phyloP scores from a whole-genome alignment of 1,139 yeast species.

The Hyphopichia burtonii region DNA sequence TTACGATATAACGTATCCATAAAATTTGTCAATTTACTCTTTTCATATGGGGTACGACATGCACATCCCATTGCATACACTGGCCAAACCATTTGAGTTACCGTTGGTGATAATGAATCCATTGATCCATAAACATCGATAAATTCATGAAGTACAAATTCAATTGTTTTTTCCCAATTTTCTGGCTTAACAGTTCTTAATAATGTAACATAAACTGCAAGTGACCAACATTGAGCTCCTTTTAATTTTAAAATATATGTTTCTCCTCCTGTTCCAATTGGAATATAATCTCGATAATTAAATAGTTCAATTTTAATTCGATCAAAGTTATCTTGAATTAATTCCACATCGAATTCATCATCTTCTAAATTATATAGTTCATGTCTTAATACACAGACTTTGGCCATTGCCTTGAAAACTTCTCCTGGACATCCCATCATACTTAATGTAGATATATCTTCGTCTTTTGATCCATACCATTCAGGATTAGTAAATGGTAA shows the following conservation, averaged over 20 bases:
- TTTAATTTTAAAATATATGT: conserved; percentile 36
- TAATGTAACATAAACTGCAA: conserved; percentile 43
- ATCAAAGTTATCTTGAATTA: conserved; percentile 10
- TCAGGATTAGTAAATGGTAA: conserved; percentile 48
- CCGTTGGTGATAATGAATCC: conserved; percentile 42
- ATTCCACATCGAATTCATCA: neutral
- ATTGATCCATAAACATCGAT: conserved; percentile 42
- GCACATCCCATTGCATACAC: conserved; percentile 47
- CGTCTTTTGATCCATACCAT: conserved; percentile 48
- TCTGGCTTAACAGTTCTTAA: conserved; percentile 28
- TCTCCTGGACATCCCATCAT: conserved; percentile 63
- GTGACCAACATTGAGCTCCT: conserved; percentile 56
- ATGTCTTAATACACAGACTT: conserved; percentile 41
- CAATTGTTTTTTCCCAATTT: conserved; percentile 16
- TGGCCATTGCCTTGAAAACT: conserved; percentile 42
- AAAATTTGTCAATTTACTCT: conserved; percentile 22
- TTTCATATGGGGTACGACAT: conserved; percentile 30
- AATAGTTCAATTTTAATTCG: conserved; percentile 30
- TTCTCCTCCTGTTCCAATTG: conserved; percentile 18
- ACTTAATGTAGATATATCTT: conserved; percentile 43
- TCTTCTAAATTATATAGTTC: conserved; percentile 16
- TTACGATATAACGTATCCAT: conserved; percentile 42
- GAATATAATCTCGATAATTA: conserved; percentile 48
- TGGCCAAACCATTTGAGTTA: conserved; percentile 64
- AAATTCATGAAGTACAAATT: conserved; percentile 41